phyloP scores from a whole-genome alignment of 176 grass and related monocot species.

The Tillandsia leiboldiana region DNA sequence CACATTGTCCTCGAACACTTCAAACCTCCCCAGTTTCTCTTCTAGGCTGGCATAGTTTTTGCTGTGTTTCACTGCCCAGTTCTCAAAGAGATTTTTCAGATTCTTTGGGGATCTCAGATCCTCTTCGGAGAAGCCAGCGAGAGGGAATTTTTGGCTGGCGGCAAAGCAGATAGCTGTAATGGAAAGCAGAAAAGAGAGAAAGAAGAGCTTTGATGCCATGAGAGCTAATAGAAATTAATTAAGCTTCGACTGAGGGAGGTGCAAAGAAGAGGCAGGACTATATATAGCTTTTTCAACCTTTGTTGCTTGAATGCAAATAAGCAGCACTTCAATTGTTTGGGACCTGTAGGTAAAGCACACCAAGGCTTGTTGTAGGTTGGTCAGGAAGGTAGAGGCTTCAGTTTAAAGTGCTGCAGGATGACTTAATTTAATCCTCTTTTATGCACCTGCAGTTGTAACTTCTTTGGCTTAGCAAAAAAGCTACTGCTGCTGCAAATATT shows the following conservation, averaged over 20 bases:
- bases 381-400: neutral
- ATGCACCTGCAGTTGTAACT: no score
- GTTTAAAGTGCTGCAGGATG: neutral
- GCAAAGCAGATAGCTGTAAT: constrained; percentile 18
- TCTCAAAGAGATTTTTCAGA: constrained; percentile 29
- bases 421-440: no score
- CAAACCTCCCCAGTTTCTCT: constrained; percentile 52
- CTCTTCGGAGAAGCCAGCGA: constrained; percentile 45
- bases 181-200: constrained; percentile 28
- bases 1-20: constrained; percentile 55
- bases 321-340: neutral
- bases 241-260: neutral
- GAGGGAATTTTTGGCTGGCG: constrained; percentile 29
- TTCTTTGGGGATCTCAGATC: constrained; percentile 26
- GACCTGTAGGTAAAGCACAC: neutral
- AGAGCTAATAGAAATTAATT: neutral
- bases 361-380: neutral
- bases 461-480: no score
- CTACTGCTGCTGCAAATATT: no score
- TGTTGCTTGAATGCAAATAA: neutral
- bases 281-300: neutral
- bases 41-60: constrained; percentile 39
- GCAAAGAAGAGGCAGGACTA: neutral
- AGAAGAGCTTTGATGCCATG: constrained; percentile 38
- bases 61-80: constrained; percentile 43